Evolutionary conservation across 768 basidiomycete genomes (phyloP).

Genomic region (Tubosaeta sp.): DNA sequence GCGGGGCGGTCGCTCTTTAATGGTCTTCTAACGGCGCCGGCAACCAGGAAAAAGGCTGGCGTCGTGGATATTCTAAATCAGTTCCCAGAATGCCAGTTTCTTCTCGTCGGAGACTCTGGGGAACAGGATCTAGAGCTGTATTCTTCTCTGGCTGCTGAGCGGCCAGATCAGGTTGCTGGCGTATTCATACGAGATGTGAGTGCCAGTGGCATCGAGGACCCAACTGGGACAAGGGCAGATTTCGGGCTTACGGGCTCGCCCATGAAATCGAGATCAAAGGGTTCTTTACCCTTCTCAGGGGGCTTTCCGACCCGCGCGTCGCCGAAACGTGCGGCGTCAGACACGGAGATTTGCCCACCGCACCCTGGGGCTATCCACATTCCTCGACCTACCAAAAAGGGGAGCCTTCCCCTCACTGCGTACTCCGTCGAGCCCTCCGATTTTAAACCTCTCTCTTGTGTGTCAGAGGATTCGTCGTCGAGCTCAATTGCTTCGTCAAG

Average conservation of each 20-base stretch:
- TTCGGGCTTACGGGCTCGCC: conserved; percentile 1
- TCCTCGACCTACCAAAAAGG: conserved; percentile 11
- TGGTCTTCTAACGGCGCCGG: conserved; percentile 77
- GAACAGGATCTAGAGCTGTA: conserved; percentile 97
- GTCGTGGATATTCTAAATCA: conserved; percentile 73
- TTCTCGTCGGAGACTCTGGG: conserved; percentile 89
- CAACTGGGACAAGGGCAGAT: conserved; percentile 44
- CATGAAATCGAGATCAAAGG: conserved; percentile 6
- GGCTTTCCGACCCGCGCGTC: not conserved
- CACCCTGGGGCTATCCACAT: conserved; percentile 9
- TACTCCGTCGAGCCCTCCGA: conserved; percentile 12
- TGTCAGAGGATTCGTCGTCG: conserved; percentile 27
- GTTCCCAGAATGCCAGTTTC: conserved; percentile 71
- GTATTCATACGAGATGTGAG: conserved; percentile 83
- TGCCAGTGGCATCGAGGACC: conserved; percentile 47
- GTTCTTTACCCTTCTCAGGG: conserved; percentile 3
- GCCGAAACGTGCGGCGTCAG: conserved; percentile 19
- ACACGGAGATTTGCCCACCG: conserved; percentile 12
- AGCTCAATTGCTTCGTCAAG: conserved; percentile 17
- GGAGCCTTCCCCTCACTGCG: conserved; percentile 12
- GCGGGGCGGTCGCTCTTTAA: conserved; percentile 79
- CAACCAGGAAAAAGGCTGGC: conserved; percentile 75
- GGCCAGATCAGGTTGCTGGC: conserved; percentile 64
- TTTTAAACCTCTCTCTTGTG: conserved; percentile 1
- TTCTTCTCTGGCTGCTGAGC: conserved; percentile 63